Evolutionary conservation across 192 early-diverging fungal genomes (phyloP).

Genomic region (Coemansia guatemalensis): DNA sequence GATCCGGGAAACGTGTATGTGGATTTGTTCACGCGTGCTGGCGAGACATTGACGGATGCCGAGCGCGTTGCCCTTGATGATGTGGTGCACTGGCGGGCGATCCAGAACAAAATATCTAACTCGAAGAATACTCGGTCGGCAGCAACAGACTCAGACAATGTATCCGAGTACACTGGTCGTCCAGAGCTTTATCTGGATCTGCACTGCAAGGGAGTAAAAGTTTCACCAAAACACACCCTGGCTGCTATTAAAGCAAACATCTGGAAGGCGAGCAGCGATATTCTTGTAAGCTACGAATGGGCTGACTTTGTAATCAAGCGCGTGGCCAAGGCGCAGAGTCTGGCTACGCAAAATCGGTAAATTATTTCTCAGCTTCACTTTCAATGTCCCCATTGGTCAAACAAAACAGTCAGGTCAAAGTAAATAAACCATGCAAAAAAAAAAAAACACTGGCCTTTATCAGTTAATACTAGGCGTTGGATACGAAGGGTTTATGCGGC

Average conservation of each 20-base stretch:
- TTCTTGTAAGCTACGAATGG: constrained; percentile 53
- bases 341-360: constrained; percentile 4
- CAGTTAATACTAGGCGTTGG: neutral
- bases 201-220: constrained; percentile 33
- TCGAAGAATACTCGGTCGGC: neutral
- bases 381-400: neutral
- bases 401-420: too few relatives aligned
- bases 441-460: neutral
- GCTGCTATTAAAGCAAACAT: constrained; percentile 47
- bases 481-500: neutral
- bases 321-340: constrained; percentile 33
- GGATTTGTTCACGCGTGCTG: constrained; percentile 26
- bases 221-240: constrained; percentile 34
- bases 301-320: constrained; percentile 45
- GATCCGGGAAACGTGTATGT: constrained; percentile 6
- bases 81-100: constrained; percentile 24
- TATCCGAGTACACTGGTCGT: constrained; percentile 26
- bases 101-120: neutral
- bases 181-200: constrained; percentile 50
- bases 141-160: neutral
- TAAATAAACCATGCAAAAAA: neutral
- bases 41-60: constrained; percentile 24
- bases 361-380: neutral
- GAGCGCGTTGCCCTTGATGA: constrained; percentile 44
- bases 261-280: constrained; percentile 53